phyloP scores from a whole-genome alignment of 176 grass and related monocot genomes.

The Cymbopogon citratus region DNA sequence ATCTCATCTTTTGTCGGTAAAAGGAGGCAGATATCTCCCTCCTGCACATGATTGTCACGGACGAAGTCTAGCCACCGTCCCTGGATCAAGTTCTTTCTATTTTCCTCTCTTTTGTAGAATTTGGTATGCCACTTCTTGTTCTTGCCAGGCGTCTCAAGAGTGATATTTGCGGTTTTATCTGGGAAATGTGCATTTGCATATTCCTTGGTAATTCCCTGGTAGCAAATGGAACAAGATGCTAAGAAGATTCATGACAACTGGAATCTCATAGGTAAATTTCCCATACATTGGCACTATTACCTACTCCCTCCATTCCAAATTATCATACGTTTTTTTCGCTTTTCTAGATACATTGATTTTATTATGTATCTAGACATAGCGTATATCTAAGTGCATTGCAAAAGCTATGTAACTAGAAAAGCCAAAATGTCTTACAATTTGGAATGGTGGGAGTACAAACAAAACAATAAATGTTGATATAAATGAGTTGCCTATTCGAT shows the following conservation, averaged over 20 bases:
- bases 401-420: too few species aligned
- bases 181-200: constrained; percentile 28
- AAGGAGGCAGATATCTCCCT: constrained; percentile 41
- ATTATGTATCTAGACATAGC: too few species aligned
- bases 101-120: constrained; percentile 11
- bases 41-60: constrained; percentile 21
- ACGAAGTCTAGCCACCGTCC: constrained; percentile 45
- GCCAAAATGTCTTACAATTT: too few species aligned
- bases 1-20: constrained; percentile 11
- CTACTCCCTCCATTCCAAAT: too few species aligned
- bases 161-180: neutral
- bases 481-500: too few species aligned
- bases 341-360: too few species aligned
- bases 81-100: neutral
- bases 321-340: too few species aligned
- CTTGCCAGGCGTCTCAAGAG: constrained; percentile 9
- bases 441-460: too few species aligned
- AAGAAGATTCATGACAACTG: too few species aligned
- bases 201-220: constrained; percentile 27
- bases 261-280: neutral
- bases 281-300: too few species aligned
- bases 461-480: too few species aligned
- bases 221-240: neutral
- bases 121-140: constrained; percentile 29
- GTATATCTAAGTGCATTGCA: too few species aligned